phyloP scores from a whole-genome alignment of 2,329 filamentous ascomycete genomes.

The Penicillium capsulatum region DNA sequence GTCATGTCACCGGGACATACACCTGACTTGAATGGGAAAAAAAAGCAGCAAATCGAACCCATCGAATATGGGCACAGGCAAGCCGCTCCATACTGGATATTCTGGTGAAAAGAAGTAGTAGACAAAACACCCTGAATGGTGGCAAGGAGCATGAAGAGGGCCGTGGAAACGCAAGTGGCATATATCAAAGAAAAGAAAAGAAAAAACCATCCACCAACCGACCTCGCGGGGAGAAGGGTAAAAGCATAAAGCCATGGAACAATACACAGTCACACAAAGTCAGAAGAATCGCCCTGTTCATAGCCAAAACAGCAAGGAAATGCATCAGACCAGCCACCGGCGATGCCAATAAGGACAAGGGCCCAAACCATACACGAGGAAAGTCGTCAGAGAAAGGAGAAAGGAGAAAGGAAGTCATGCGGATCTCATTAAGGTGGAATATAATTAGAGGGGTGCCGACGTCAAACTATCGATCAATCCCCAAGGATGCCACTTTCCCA shows the following conservation, averaged over 20 bases:
- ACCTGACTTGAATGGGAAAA: too few relatives aligned
- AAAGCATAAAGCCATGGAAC: slow-evolving; percentile 1
- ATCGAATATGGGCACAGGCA: slow-evolving; percentile 2
- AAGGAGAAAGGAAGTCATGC: slow-evolving; percentile 18
- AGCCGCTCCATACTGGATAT: neutral
- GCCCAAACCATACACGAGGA: slow-evolving; percentile 9
- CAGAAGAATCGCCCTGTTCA: neutral
- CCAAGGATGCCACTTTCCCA: slow-evolving; percentile 45
- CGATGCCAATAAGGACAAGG: slow-evolving; percentile 2
- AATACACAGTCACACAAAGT: neutral
- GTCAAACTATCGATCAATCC: slow-evolving; percentile 37
- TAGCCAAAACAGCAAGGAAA: neutral
- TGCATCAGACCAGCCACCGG: neutral
- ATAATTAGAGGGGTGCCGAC: slow-evolving; percentile 16
- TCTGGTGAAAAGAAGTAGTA: neutral
- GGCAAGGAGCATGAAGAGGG: slow-evolving; percentile 3
- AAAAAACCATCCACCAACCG: too few relatives aligned
- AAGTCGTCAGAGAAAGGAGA: slow-evolving; percentile 15
- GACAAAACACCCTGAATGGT: neutral
- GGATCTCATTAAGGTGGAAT: slow-evolving; percentile 20
- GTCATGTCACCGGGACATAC: too few relatives aligned
- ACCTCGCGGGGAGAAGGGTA: too few relatives aligned
- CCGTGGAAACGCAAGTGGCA: too few relatives aligned
- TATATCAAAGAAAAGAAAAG: slow-evolving; percentile 7
- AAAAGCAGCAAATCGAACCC: neutral